Evolutionary conservation across 2,329 filamentous ascomycete genomes (phyloP).

Genomic region (Penicillium sp.): DNA sequence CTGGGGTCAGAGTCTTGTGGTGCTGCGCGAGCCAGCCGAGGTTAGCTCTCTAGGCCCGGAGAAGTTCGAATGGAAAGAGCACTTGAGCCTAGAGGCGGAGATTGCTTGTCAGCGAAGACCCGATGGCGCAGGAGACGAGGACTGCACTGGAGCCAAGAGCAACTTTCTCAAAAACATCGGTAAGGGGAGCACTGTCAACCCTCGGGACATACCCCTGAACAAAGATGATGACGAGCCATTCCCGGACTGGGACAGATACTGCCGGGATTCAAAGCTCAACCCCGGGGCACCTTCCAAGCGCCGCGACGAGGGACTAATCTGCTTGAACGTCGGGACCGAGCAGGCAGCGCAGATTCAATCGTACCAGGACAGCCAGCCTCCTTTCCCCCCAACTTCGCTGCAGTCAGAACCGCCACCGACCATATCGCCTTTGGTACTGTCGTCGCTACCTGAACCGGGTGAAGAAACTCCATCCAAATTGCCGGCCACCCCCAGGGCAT

Average conservation of each 20-base stretch:
- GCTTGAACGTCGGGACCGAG: background rate
- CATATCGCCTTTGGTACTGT: too few relatives aligned
- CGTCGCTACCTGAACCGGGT: too few relatives aligned
- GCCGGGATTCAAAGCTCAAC: background rate
- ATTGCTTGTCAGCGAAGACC: background rate
- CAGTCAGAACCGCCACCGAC: too few relatives aligned
- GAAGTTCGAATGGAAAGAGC: constrained; percentile 18
- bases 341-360: background rate
- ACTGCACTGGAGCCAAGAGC: background rate
- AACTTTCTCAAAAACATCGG: background rate
- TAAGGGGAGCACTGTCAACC: background rate
- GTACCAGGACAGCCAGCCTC: too few relatives aligned
- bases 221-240: background rate
- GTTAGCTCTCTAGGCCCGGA: constrained; percentile 7
- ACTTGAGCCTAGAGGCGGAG: constrained; percentile 2
- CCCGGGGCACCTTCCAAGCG: background rate
- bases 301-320: background rate
- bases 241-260: background rate
- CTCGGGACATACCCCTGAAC: background rate
- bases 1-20: constrained; percentile 33
- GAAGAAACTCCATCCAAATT: constrained; percentile 2
- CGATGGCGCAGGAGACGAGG: background rate
- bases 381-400: too few relatives aligned
- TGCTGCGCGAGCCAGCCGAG: constrained; percentile 8
- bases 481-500: background rate